A percentile compares a stretch with the other conserved stretches of the same genome.
Conservation (phyloP, 257 asterid genomes). For the Solanum verrucosum region DNA sequence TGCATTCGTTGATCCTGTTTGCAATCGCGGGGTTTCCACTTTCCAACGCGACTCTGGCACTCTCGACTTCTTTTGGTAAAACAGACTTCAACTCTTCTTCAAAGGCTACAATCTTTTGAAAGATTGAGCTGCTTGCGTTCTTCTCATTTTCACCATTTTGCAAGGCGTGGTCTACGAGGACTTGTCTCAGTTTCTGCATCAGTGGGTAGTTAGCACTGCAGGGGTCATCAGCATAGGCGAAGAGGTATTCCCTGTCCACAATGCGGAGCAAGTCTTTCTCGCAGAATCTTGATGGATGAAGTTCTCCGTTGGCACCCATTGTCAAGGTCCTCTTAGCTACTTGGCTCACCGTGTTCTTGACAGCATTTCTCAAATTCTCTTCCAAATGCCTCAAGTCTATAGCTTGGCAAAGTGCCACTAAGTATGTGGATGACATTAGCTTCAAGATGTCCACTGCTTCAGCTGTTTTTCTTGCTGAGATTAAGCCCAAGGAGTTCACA, state of each 20-base stretch:
- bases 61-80: conserved; percentile 38
- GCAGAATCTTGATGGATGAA: conserved; percentile 41
- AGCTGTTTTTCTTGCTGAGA: conserved; percentile 38
- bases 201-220: conserved; percentile 37
- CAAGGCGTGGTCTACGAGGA: conserved; percentile 36
- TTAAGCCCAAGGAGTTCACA: conserved; percentile 42
- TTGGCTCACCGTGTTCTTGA: conserved; percentile 40
- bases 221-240: conserved; percentile 34
- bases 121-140: conserved; percentile 28
- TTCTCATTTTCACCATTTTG: conserved; percentile 33
- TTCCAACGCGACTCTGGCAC: conserved; percentile 49
- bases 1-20: conserved; percentile 56
- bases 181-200: conserved; percentile 40
- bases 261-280: conserved; percentile 39
- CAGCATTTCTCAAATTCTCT: conserved; percentile 35
- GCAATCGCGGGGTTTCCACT: conserved; percentile 49
- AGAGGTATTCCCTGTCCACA: conserved; percentile 34
- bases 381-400: conserved; percentile 37
- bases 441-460: conserved; percentile 40
- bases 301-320: conserved; percentile 39
- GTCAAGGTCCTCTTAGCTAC: conserved; percentile 36
- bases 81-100: conserved; percentile 31
- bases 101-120: conserved; percentile 35
- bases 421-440: conserved; percentile 38
- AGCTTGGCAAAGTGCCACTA: conserved; percentile 47